Evolutionary conservation across 1,284 basidiomycete genomes (phyloP).

Genomic region (Malassezia arunalokei): DNA sequence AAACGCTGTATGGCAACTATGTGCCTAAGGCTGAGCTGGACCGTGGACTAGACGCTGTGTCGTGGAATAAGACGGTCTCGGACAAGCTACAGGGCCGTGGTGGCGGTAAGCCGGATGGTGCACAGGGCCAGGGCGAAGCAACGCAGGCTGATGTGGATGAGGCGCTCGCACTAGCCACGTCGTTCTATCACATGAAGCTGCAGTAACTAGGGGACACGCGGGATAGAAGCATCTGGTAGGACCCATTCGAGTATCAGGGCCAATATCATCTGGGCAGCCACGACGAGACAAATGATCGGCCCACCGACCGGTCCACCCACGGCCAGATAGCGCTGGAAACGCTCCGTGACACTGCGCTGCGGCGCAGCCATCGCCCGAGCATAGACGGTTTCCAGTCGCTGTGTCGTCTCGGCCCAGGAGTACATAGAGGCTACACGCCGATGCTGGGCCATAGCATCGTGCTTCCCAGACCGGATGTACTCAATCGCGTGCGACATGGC

Average conservation of each 20-base stretch:
- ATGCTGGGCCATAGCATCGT: conserved; percentile 70
- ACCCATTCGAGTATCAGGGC: conserved; percentile 64
- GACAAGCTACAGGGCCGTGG: conserved; percentile 37
- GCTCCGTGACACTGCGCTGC: conserved; percentile 18
- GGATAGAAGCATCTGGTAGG: conserved; percentile 58
- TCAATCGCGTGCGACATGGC: conserved; percentile 69
- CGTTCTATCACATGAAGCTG: conserved; percentile 22
- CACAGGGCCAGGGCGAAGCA: conserved; percentile 41
- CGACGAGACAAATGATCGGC: conserved; percentile 63
- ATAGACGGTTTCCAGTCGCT: conserved; percentile 74
- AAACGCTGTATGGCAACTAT: conserved; percentile 78
- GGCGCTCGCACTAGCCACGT: conserved; percentile 23
- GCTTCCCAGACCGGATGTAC: conserved; percentile 58
- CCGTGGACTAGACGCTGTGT: conserved; percentile 34
- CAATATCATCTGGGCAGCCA: conserved; percentile 68
- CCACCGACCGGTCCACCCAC: conserved; percentile 60
- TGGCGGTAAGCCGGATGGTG: conserved; percentile 39
- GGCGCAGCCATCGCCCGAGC: conserved; percentile 53
- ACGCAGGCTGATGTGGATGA: conserved; percentile 31
- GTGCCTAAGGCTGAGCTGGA: conserved; percentile 52
- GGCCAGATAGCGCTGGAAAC: conserved; percentile 16
- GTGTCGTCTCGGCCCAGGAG: conserved; percentile 69
- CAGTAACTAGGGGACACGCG: background rate
- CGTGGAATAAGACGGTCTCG: conserved; percentile 33
- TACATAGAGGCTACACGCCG: conserved; percentile 69